A percentile compares a stretch with the other conserved stretches of the same genome.
These are phyloP conservation scores for Vigna radiata DNA, from an alignment of 306 rosid genomes.

Conservation along the genomic window DNA sequence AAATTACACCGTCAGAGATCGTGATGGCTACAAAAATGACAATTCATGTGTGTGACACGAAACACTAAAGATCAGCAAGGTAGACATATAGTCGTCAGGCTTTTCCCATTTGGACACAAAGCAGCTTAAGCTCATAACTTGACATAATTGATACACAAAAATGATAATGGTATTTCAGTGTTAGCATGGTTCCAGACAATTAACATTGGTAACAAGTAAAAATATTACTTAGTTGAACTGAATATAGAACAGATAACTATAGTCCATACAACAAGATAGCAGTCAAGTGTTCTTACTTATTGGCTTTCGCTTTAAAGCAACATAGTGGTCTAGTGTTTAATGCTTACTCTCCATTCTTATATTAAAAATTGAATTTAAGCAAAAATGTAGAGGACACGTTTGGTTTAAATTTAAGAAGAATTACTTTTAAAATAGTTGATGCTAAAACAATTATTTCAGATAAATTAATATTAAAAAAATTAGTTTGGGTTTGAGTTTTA, in stretches of 20 bases:
- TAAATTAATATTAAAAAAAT: too few species aligned
- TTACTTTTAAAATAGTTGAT: too few species aligned
- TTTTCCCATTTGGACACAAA: slow-evolving; percentile 33
- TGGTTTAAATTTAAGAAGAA: too few species aligned
- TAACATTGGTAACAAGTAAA: background rate
- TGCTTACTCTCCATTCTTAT: background rate
- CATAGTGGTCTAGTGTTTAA: background rate
- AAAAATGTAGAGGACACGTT: background rate
- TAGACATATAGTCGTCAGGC: background rate
- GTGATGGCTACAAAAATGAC: slow-evolving; percentile 24
- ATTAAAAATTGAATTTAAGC: background rate
- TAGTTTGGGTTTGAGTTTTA: background rate
- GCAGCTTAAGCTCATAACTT: slow-evolving; percentile 28
- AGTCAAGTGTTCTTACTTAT: background rate
- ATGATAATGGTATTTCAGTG: slow-evolving; percentile 4
- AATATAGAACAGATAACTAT: background rate
- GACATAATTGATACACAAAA: background rate
- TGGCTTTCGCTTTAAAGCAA: background rate
- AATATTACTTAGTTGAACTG: slow-evolving; percentile 8
- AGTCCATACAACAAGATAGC: background rate
- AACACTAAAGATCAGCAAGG: slow-evolving; percentile 27
- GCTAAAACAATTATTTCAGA: too few species aligned
- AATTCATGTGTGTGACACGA: slow-evolving; percentile 25
- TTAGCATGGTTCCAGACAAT: slow-evolving; percentile 23
- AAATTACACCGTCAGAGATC: slow-evolving; percentile 15